Conservation (phyloP, 129 eudicot species). For the Artemisia annua region DNA sequence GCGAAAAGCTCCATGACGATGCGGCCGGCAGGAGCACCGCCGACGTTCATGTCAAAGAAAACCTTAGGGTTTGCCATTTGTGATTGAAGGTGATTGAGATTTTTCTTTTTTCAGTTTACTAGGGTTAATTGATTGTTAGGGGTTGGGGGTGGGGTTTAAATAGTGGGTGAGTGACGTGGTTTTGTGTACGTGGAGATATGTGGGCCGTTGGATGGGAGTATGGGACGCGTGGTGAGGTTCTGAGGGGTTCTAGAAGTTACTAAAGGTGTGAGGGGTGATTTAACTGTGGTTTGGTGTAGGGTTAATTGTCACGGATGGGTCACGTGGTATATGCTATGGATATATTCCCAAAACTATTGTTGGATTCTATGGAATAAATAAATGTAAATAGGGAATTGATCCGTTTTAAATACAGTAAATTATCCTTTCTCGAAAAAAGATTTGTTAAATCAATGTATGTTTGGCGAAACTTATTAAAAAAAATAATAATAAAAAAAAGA, state of each 20-base stretch:
- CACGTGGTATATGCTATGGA: slow-evolving; percentile 30
- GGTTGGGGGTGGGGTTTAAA: slow-evolving; percentile 11
- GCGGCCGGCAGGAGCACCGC: slow-evolving; percentile 49
- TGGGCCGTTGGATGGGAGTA: slow-evolving; percentile 4
- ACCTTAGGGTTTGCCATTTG: slow-evolving; percentile 58
- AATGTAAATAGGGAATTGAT: too few relatives aligned
- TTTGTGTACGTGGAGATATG: background rate
- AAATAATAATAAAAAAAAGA: too few relatives aligned
- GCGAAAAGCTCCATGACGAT: slow-evolving; percentile 64
- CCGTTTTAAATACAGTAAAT: too few relatives aligned
- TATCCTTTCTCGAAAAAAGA: too few relatives aligned
- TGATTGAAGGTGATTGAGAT: background rate
- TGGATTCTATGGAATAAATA: too few relatives aligned
- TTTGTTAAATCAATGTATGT: too few relatives aligned
- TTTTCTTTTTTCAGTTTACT: background rate
- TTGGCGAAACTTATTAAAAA: too few relatives aligned
- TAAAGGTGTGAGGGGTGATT: slow-evolving; percentile 4
- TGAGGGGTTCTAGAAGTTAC: slow-evolving; percentile 9
- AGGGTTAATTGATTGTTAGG: background rate
- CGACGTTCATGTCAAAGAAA: slow-evolving; percentile 59
- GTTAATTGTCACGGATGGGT: slow-evolving; percentile 27
- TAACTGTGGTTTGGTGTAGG: slow-evolving; percentile 20
- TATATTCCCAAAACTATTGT: too few relatives aligned
- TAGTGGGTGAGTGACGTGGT: slow-evolving; percentile 27
- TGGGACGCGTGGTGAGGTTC: slow-evolving; percentile 10